Base-by-base conservation (phyloP, 345 rosid genomes). In the Camelina laxa region DNA sequence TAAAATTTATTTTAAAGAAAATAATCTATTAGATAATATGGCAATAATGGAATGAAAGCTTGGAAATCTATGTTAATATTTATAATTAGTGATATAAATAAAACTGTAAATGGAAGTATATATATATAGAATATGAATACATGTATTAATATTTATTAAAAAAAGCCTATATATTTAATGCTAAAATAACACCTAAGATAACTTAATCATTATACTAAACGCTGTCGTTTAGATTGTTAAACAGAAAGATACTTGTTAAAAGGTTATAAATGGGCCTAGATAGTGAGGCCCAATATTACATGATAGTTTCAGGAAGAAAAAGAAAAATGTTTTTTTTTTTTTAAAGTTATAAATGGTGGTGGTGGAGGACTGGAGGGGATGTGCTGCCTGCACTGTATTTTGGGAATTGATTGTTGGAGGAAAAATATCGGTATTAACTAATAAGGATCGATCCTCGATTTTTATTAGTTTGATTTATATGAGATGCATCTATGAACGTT, bases 301-400 rank as follows among this genome's bases (percentile, higher is more conserved):
- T 7, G 35, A 15, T 13, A 47, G 13, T 17, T 20, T 47, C 53
- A 21, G 12, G 9, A 45, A 45, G 16, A 9, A 3, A 10, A 17
- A n/a, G 16, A 45, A 19, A 19, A 20, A 48, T 20, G 35, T 9
- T 53, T 27, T 44, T 51, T 13, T n/a, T n/a, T n/a, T n/a, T n/a
- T n/a, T n/a, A n/a, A 62, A 44, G 69, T 62, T 2, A 9, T 50
- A 50, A 27, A 30, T 73, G 47, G 65, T 73, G 48, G 58, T 33
- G 59, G 57, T 55, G 70, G 55, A 36, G 36, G n/a, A n/a, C n/a
- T n/a, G n/a, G n/a, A n/a, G 30, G 48, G 9, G 63, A 69, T 68
- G 61, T 67, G 57, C 44, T 47, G 4, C 27, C 17, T 49, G 14
- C 21, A 54, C 7, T 11, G 24, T 41, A 19, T 55, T 33, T 71